These are phyloP conservation scores for Ophiobolus disseminans DNA, from an alignment of 2,329 filamentous ascomycete genomes.

Conservation along the genomic window DNA sequence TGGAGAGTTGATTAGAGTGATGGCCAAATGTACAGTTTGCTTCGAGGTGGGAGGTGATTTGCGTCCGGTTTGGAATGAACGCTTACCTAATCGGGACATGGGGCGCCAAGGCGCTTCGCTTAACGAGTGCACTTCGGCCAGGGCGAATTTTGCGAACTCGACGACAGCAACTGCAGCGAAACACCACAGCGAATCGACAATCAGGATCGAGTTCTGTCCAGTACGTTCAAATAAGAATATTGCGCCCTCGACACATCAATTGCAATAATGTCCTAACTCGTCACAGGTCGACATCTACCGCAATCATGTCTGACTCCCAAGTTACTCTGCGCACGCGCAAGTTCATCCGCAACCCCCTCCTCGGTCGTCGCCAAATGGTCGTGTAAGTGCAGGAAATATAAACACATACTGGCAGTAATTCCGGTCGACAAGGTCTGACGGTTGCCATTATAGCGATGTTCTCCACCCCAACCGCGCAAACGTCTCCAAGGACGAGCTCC, in stretches of 20 bases:
- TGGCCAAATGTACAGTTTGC: too few relatives aligned
- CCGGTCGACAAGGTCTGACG: constrained; percentile 38
- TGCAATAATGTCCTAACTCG: constrained; percentile 22
- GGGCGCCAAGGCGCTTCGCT: constrained; percentile 20
- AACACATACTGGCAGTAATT: constrained; percentile 14
- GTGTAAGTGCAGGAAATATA: constrained; percentile 68
- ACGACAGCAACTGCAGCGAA: constrained; percentile 39
- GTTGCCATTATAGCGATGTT: constrained; percentile 76
- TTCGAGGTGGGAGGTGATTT: too few relatives aligned
- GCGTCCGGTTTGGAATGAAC: too few relatives aligned
- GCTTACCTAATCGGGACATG: constrained; percentile 33
- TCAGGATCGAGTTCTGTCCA: constrained; percentile 45
- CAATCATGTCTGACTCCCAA: constrained; percentile 81
- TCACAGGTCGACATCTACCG: constrained; percentile 43
- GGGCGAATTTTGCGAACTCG: constrained; percentile 23
- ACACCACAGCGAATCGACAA: constrained; percentile 36
- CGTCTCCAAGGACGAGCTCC: constrained; percentile 99
- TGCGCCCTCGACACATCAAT: constrained; percentile 8
- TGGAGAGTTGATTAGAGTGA: too few relatives aligned
- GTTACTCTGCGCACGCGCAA: constrained; percentile 85
- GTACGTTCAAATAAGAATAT: constrained; percentile 32
- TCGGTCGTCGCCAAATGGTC: constrained; percentile 99
- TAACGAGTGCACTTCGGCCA: neutral
- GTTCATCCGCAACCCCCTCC: constrained; percentile 99
- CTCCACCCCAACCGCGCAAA: constrained; percentile 98